phyloP scores from a whole-genome alignment of 768 basidiomycete species.

The Lentinula sp. region DNA sequence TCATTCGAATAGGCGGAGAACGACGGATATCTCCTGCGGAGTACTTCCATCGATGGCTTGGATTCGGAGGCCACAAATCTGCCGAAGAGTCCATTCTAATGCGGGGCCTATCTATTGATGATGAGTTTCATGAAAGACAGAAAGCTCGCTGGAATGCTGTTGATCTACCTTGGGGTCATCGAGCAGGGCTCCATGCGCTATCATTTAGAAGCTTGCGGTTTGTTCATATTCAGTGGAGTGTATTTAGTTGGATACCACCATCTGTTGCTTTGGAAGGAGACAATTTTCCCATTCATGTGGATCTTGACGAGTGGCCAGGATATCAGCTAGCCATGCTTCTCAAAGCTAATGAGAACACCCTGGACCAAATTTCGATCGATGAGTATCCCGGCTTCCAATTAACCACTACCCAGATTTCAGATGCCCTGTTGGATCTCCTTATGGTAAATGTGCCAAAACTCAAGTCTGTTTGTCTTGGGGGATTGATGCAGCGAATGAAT shows the following conservation, averaged over 20 bases:
- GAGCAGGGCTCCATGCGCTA: neutral
- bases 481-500: neutral
- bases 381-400: slow-evolving; percentile 1
- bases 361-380: neutral
- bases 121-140: neutral
- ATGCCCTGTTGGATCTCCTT: neutral
- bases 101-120: neutral
- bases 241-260: neutral
- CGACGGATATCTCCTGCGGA: neutral
- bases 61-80: neutral
- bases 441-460: neutral
- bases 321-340: neutral
- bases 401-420: neutral
- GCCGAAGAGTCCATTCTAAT: neutral
- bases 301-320: neutral
- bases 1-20: too few species aligned
- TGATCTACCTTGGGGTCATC: slow-evolving; percentile 2
- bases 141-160: neutral
- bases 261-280: too few species aligned
- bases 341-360: neutral
- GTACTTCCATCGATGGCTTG: neutral
- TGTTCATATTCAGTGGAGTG: neutral
- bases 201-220: neutral
- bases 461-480: neutral
- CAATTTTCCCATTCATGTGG: too few species aligned